Base-by-base conservation (phyloP, 305 asterid genomes). In the Fraxinus latifolia region DNA sequence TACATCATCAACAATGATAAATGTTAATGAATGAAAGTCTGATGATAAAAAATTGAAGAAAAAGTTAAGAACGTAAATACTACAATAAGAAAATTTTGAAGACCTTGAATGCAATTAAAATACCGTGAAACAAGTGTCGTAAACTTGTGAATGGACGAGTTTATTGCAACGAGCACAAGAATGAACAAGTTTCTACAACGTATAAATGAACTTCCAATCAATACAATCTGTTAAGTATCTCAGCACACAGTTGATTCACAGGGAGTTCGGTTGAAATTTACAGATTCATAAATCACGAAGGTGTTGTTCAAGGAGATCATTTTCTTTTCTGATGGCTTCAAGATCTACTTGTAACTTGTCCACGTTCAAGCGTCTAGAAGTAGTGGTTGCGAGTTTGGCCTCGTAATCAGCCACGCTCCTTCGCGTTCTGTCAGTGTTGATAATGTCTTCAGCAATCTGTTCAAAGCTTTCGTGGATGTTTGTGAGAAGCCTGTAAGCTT, bases 281-380 rank as follows among this genome's bases (percentile, higher is more conserved):
- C 32, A 29, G 58, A 21, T 68, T 87, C 80, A 71, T 9, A 44
- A 3, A 34, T 82, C 77, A 60, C 50, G 83, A 53, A 83, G 65
- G 17, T 34, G 80, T 76, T 77, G 86, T 83, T 89, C 93, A 32
- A 94, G 95, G 76, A 87, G 86, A 36, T 90, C 90, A 34, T 92
- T 94, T 89, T 92, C 93, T 86, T 88, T 88, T 87, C 89, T 87
- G 83, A 94, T 87, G 68, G 90, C 87, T n/a, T 90, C 95, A 67
- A 94, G 92, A 85, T 94, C 95, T 32, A 86, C 87, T 87, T 80
- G 90, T 77, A 92, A 88, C 90, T 91, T 91, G 87, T 86, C 91
- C 78, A 84, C 81, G 85, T 91, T 86, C 83, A 91, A 81, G 86
- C 91, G 90, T 82, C 90, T 85, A 17, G 89, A 78, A 15, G 84